Base-by-base conservation (phyloP, 768 basidiomycete species). In the Mycena metata region DNA sequence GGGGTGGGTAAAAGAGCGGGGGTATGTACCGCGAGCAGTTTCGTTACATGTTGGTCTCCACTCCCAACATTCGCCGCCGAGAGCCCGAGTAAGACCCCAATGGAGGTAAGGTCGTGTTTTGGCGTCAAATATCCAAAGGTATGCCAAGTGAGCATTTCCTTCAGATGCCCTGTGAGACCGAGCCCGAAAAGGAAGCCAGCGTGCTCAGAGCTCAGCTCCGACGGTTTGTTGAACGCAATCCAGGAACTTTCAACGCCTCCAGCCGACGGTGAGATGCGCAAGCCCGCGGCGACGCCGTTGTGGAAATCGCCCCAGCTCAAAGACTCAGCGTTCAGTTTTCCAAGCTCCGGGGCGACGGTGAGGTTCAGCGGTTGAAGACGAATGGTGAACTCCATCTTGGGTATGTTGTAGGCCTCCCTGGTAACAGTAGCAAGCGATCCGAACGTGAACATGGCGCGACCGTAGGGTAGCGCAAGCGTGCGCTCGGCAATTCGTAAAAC, bases 221-320 rank as follows among this genome's bases (percentile, higher is more conserved):
- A 86, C 0, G 98, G 97, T 73, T 93, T 94, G 79, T 99, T 97
- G 85, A 96, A 98, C 16, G 92, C 91, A 60, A 98, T 96, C 95
- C 96, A 98, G 0, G 96, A 95, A 74, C 93, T 94, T 76, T 98
- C 95, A 47, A 99, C 87, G 12, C 89, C 89, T 54, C 83, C 79
- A 11, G 91, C 87, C n/a, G 88, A 85, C 0, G 93, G 89, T 0
- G 92, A 90, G 56, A 98, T 89, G 9, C 94, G 90, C 49, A 99
- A 79, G 3, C 92, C 98, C 5, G 95, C 94, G 10, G 96, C 95
- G 0, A 98, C 97, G 12, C 98, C 98, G 70, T 97, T 96, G 79
- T 99, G 96, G 79, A 99, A 99, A 67, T 96, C 94, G n/a, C 94
- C 96, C 98, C 97, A 99, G 58, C 85, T 87, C 7, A 88, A 79